Evolutionary conservation across 2,329 filamentous ascomycete genomes (phyloP).

Genomic region (Camillea tinctor): DNA sequence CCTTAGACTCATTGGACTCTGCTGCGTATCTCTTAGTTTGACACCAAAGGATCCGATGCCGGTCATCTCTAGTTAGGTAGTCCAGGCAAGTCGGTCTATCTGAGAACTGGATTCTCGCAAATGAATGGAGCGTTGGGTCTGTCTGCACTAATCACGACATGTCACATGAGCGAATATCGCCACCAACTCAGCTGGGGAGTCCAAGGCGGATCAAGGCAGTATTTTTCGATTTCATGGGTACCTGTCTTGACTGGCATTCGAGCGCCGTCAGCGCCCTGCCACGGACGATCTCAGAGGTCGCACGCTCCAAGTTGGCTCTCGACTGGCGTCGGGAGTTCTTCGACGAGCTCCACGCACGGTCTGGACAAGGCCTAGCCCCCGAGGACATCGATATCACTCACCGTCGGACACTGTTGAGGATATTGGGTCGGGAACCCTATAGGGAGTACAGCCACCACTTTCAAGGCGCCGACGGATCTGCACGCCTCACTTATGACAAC

Average conservation of each 20-base stretch:
- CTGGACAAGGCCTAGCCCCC: conserved; percentile 32
- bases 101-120: neutral
- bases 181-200: neutral
- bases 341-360: conserved; percentile 40
- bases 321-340: conserved; percentile 53
- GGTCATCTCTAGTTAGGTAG: neutral
- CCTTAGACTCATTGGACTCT: neutral
- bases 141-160: neutral
- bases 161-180: neutral
- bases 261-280: conserved; percentile 38
- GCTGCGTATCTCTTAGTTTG: neutral
- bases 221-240: conserved; percentile 60
- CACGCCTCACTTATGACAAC: conserved; percentile 6
- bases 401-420: conserved; percentile 25
- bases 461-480: conserved; percentile 10
- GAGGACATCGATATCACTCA: conserved; percentile 55
- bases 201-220: conserved; percentile 41
- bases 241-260: conserved; percentile 54
- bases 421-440: conserved; percentile 38
- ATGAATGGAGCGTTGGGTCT: neutral
- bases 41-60: neutral
- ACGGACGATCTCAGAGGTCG: conserved; percentile 26
- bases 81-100: neutral
- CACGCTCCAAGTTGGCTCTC: conserved; percentile 43
- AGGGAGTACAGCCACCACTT: conserved; percentile 12